Base-by-base conservation (phyloP, 148 eudicot species). In the Amaranthus palmeri region DNA sequence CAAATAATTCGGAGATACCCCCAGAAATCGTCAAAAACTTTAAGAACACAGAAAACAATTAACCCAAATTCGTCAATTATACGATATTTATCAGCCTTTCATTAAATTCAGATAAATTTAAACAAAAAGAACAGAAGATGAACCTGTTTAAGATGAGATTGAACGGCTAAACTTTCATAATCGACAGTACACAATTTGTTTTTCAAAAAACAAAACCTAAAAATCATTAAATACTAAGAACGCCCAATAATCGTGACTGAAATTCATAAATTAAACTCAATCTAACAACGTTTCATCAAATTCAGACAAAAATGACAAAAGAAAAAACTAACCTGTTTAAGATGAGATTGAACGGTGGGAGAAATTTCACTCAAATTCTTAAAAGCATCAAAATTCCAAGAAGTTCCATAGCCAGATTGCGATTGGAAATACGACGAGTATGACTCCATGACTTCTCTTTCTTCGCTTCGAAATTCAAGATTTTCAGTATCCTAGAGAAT, bases 81-180 rank as follows among this genome's bases (percentile, higher is more conserved):
- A 9, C 6, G 36, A 13, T 56, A 1, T 14, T 15, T 52, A 41
- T 1, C 45, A 68, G 54, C 47, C 12, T 1, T 4, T 25, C 0
- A 65, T 18, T 41, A 56, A 69, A 72, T 41, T 46, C 64, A 59
- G 59, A 45, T 18, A 68, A 57, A 10, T 49, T 15, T 40, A 44
- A 67, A 49, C 45, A 17, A 69, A 25, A 51, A 14, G 5, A 5
- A 6, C 10, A 69, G 5, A 6, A 45, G 1, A 70, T 45, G 0
- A 73, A 93, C 98, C 90, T 85, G 88, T 72, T 90, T 91, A 74
- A 91, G 98, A 83, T 95, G 98, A 57, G 85, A 78, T 72, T 86
- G 98, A 66, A 89, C 96, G 53, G 44, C 47, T 7, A 47, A 51
- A 48, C 3, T 7, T 25, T 25, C 36, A 25, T 0, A 25, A 0